phyloP scores from a whole-genome alignment of 805 yeast genomes.

The Schwanniomyces vanrijiae region DNA sequence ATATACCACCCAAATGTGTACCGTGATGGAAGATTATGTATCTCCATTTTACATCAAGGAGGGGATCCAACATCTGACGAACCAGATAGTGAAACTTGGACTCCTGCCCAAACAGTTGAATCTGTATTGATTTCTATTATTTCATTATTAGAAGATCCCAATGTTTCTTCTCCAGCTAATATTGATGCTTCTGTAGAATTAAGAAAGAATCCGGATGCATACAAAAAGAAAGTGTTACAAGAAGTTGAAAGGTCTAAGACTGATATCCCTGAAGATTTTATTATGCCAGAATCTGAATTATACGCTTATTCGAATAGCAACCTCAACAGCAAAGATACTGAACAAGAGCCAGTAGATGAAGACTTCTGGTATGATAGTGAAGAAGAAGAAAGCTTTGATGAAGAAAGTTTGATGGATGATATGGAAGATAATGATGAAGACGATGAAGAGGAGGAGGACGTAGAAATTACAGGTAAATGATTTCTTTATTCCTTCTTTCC shows the following conservation, averaged over 20 bases:
- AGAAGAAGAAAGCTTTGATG: slow-evolving; percentile 46
- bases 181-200: slow-evolving; percentile 93
- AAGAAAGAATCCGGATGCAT: slow-evolving; percentile 76
- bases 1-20: slow-evolving; percentile 95
- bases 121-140: slow-evolving; percentile 86
- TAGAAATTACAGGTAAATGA: slow-evolving; percentile 12
- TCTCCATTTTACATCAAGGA: slow-evolving; percentile 86
- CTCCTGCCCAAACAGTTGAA: slow-evolving; percentile 91
- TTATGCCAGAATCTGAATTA: slow-evolving; percentile 70
- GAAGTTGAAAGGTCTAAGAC: slow-evolving; percentile 83
- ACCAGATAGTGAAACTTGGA: slow-evolving; percentile 93
- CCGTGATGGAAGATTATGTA: slow-evolving; percentile 89
- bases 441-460: slow-evolving; percentile 61
- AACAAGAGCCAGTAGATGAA: slow-evolving; percentile 67
- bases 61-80: slow-evolving; percentile 91
- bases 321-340: slow-evolving; percentile 38
- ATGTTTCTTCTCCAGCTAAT: slow-evolving; percentile 90
- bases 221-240: slow-evolving; percentile 69
- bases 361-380: slow-evolving; percentile 78
- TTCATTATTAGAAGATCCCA: slow-evolving; percentile 90
- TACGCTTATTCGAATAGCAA: slow-evolving; percentile 35
- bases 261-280: slow-evolving; percentile 85
- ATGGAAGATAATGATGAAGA: slow-evolving; percentile 55
- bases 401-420: slow-evolving; percentile 47
- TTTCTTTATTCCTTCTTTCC: neutral